Evolutionary conservation across 1,284 basidiomycete species (phyloP).

Genomic region (Neonothopanus nambi): DNA sequence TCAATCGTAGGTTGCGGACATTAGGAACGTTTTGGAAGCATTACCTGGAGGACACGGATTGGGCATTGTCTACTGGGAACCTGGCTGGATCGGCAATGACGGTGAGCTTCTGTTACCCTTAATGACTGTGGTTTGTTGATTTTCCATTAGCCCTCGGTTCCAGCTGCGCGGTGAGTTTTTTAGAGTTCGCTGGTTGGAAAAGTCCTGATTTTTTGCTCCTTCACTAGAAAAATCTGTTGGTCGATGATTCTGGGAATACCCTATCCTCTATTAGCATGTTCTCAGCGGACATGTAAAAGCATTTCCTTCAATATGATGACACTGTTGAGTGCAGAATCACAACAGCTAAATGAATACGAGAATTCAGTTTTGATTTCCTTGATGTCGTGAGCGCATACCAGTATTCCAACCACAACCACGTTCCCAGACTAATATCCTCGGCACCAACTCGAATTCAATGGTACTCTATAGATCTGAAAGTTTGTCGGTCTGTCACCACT

Average conservation of each 20-base stretch:
- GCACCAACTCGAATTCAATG: too few relatives aligned
- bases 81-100: conserved; percentile 63
- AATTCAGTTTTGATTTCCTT: too few relatives aligned
- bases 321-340: too few relatives aligned
- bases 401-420: too few relatives aligned
- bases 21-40: conserved; percentile 45
- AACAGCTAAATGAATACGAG: too few relatives aligned
- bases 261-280: conserved; percentile 38
- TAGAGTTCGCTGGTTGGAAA: neutral
- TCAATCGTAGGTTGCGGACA: conserved; percentile 31
- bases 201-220: neutral
- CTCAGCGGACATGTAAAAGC: conserved; percentile 30
- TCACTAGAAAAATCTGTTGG: conserved; percentile 36
- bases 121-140: neutral
- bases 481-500: neutral
- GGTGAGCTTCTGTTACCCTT: conserved; percentile 15
- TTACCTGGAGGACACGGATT: conserved; percentile 49
- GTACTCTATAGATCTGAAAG: too few relatives aligned
- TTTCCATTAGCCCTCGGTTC: conserved; percentile 40
- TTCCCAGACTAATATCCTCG: too few relatives aligned
- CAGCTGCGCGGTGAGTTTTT: conserved; percentile 47
- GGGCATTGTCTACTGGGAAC: conserved; percentile 61
- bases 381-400: too few relatives aligned
- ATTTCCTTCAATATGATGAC: too few relatives aligned
- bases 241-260: conserved; percentile 37